phyloP scores from a whole-genome alignment of 352 stramenopile species.

The Elongisporangium undulatum region DNA sequence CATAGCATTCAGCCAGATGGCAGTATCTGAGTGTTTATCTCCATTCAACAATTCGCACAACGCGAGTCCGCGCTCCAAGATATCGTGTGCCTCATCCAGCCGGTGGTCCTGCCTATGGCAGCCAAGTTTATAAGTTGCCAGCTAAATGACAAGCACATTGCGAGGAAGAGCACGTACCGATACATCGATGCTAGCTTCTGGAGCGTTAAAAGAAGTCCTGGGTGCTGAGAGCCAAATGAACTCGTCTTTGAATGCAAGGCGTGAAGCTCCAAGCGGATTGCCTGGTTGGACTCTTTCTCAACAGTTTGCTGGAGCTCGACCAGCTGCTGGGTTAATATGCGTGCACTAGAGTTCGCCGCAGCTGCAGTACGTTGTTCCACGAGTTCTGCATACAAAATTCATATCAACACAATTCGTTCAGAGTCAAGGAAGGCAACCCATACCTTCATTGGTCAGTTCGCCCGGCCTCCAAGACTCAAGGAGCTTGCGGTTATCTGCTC shows the following conservation, averaged over 20 bases:
- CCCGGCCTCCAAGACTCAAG: conserved; percentile 50
- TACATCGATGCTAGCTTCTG: conserved; percentile 41
- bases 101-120: conserved; percentile 14
- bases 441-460: conserved; percentile 35
- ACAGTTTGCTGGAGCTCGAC: conserved; percentile 11
- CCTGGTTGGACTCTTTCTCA: conserved; percentile 21
- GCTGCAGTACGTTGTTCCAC: not conserved
- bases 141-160: not conserved
- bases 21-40: conserved; percentile 26
- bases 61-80: conserved; percentile 32
- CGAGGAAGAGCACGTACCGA: conserved; percentile 12
- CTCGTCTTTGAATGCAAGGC: conserved; percentile 46
- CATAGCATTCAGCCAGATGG: conserved; percentile 37
- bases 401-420: not conserved
- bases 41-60: conserved; percentile 35
- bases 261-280: conserved; percentile 43
- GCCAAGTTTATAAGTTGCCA: not conserved
- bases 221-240: conserved; percentile 23
- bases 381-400: not conserved
- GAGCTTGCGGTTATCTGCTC: conserved; percentile 28
- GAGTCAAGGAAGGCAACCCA: not conserved
- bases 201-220: conserved; percentile 27
- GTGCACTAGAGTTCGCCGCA: not conserved
- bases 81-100: conserved; percentile 21
- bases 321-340: conserved; percentile 2